Conservation (phyloP, 176 grass and related monocot species). For the Urochloa ruziziensis region DNA sequence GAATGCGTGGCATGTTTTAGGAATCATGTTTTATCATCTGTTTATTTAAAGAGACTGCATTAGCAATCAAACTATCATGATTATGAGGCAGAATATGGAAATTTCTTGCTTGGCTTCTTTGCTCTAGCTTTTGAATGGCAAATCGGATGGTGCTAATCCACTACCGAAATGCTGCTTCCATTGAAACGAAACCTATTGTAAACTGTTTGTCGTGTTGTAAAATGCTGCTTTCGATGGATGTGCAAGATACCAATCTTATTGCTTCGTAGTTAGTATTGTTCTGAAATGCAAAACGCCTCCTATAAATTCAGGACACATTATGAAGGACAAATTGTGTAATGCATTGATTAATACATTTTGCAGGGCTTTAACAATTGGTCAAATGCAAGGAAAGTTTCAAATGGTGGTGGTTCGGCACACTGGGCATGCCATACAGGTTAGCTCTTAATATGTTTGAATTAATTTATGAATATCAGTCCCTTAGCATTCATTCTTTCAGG, state of each 20-base stretch:
- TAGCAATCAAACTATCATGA: neutral
- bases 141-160: neutral
- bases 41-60: neutral
- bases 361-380: slow-evolving; percentile 95
- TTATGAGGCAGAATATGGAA: neutral
- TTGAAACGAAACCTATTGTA: neutral
- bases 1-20: neutral
- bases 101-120: neutral
- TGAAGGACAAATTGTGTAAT: slow-evolving; percentile 21
- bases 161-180: slow-evolving; percentile 10
- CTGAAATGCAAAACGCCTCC: slow-evolving; percentile 9
- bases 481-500: slow-evolving; percentile 18
- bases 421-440: slow-evolving; percentile 98
- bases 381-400: slow-evolving; percentile 99
- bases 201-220: neutral
- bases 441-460: slow-evolving; percentile 18
- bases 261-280: neutral
- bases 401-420: slow-evolving; percentile 84
- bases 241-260: neutral
- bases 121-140: slow-evolving; percentile 9
- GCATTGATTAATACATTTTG: slow-evolving; percentile 35
- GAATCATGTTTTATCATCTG: neutral
- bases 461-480: neutral
- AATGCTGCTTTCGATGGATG: neutral
- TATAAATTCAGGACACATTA: neutral